Conservation (phyloP, 2,329 filamentous ascomycete genomes). For the Leptosphaerulina australis region DNA sequence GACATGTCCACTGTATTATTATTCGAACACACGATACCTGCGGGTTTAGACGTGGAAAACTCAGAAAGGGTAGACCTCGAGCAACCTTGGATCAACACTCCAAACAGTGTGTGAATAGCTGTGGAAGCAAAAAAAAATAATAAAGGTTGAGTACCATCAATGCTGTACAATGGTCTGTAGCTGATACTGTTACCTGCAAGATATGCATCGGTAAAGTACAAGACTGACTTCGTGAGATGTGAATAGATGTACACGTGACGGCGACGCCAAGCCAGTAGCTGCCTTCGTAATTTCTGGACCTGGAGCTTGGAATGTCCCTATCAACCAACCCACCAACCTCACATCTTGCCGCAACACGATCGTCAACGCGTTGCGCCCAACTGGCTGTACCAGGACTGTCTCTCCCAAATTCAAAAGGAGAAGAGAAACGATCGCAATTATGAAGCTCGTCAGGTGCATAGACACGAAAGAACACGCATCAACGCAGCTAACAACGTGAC, state of each 20-base stretch:
- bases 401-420: not conserved
- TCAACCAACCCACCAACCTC: conserved; percentile 26
- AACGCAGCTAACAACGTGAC: conserved; percentile 29
- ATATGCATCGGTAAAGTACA: not conserved
- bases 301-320: conserved; percentile 27
- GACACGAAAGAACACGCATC: not conserved
- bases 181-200: not conserved
- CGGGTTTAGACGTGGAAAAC: no score
- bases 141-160: no score
- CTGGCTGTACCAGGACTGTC: not conserved
- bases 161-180: no score
- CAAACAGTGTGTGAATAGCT: no score
- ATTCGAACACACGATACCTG: no score
- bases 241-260: conserved; percentile 7
- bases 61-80: no score
- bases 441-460: conserved; percentile 48
- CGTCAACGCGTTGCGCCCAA: conserved; percentile 4
- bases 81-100: no score
- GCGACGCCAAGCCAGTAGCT: conserved; percentile 1
- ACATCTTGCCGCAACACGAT: conserved; percentile 21
- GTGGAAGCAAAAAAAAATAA: no score
- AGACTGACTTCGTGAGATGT: not conserved
- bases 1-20: no score
- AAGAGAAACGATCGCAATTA: conserved; percentile 21
- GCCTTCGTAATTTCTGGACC: conserved; percentile 35